Base-by-base conservation (phyloP, 2,329 filamentous ascomycete species). In the Pseudogymnoascus sp. region DNA sequence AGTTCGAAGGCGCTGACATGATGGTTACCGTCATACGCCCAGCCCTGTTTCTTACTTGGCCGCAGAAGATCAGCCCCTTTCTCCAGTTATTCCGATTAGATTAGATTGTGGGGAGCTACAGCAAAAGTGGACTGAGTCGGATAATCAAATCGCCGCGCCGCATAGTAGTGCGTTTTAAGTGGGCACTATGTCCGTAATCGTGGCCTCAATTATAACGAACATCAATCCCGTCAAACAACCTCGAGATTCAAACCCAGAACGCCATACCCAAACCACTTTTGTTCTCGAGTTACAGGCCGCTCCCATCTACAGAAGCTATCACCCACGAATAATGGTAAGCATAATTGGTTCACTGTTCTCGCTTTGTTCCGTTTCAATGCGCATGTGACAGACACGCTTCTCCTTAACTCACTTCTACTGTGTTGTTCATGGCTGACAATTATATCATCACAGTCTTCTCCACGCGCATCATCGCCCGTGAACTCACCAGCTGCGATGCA, bases 381-480 rank as follows among this genome's bases (percentile, higher is more conserved):
- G 35, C 33, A 37, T 25, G 21, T 45, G 3, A 40, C 48, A 55
- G 48, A 33, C 48, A 55, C 48, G 15, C 48, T 29, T 29, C 58
- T 60, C 58, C 27, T 45, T 45, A 18, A 33, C 48, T 4, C 29
- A 33, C 9, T 7, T 21, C 48, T 13, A 13, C 29, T 18, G 35
- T 55, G 48, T 55, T 55, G 29, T 29, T 55, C 18, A 7, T 55
- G 29, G 21, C 48, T 55, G 29, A 55, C 48, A 55, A 35, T 35
- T 55, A 33, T 33, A 18, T 21, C 48, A 55, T 55, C 48, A 45
- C 40, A 73, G 72, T 73, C 72, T 62, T 73, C 72, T 36, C 71
- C 72, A 67, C 68, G 71, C 63, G 60, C 84, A 62, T 79, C 83
- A 60, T 87, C 87, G 58, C 85, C 85, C 64, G 77, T 76, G 66